phyloP scores from a whole-genome alignment of 176 grass and related monocot genomes.

The Elymus sibiricus region DNA sequence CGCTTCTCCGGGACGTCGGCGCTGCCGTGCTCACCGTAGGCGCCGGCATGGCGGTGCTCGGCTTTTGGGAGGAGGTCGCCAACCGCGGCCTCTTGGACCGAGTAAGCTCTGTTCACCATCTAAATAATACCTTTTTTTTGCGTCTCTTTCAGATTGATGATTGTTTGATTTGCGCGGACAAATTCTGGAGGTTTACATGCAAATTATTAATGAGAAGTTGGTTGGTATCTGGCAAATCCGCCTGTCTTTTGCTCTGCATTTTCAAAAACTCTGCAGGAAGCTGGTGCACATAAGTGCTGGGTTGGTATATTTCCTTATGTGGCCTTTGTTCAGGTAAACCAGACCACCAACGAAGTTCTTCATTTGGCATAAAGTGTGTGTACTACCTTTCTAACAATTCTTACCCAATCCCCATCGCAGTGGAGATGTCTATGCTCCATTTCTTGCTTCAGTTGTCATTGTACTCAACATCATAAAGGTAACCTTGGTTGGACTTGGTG shows the following conservation, averaged over 20 bases:
- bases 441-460: slow-evolving; percentile 54
- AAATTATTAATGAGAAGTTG: background rate
- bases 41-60: too few relatives aligned
- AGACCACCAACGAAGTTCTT: background rate
- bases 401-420: slow-evolving; percentile 17
- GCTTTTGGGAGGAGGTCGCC: background rate
- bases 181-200: background rate
- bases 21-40: too few relatives aligned
- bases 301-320: slow-evolving; percentile 59
- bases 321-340: slow-evolving; percentile 82
- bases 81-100: too few relatives aligned
- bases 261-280: slow-evolving; percentile 74
- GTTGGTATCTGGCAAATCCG: background rate
- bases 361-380: too few relatives aligned
- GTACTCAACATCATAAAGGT: slow-evolving; percentile 56
- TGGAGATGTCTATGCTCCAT: slow-evolving; percentile 50
- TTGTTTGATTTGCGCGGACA: background rate
- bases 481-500: slow-evolving; percentile 62
- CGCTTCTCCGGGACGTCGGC: too few relatives aligned
- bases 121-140: too few relatives aligned
- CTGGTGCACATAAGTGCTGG: slow-evolving; percentile 71
- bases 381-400: background rate
- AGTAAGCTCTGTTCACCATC: too few relatives aligned
- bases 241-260: background rate
- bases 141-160: too few relatives aligned